Evolutionary conservation across 306 rosid genomes (phyloP), one percentile per base, ranked within the genome.

Genomic region (Quercus alba): DNA sequence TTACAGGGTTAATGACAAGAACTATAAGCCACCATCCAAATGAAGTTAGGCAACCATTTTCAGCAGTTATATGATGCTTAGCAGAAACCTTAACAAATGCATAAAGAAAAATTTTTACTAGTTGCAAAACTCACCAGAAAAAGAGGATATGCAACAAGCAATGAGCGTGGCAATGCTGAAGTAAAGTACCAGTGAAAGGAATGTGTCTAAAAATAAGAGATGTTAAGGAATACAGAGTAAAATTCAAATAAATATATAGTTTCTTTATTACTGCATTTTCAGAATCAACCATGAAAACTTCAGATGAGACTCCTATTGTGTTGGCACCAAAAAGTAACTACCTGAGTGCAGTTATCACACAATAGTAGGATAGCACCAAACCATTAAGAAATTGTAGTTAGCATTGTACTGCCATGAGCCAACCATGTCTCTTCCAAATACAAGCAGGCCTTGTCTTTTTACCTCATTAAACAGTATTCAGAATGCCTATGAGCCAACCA

Each of bases 91-190:
- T 30, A 52, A 15, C 13, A 72, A 59, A 78, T 12, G 31, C 59
- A 56, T 17, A 70, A 19, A 56, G 30, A 26, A 5, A 41, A 56
- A 17, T 1, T 41, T 62, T 80, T 72, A 63, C 20, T 56, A 6
- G 55, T 67, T 23, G 25, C 63, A 64, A 51, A 70, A 82, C 97
- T 81, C 70, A 92, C 98, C 90, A 92, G 71, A 71, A 90, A 94
- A 80, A 94, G 98, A 80, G 98, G 98, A 86, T 89, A 94, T 76
- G 93, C 94, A 82, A 85, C 97, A 88, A 94, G 95, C 86, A 94
- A 82, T 56, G 89, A 87, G 59, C 97, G 97, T 58, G 98, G 98
- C 41, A 94, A 97, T 7, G 97, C 97, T 59, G 97, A 94, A 61
- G 97, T 87, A 88, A 94, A 94, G 80, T 94, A 94, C 98, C 98